Evolutionary conservation across 345 rosid species (phyloP).

Genomic region (Eutrema japonicum): DNA sequence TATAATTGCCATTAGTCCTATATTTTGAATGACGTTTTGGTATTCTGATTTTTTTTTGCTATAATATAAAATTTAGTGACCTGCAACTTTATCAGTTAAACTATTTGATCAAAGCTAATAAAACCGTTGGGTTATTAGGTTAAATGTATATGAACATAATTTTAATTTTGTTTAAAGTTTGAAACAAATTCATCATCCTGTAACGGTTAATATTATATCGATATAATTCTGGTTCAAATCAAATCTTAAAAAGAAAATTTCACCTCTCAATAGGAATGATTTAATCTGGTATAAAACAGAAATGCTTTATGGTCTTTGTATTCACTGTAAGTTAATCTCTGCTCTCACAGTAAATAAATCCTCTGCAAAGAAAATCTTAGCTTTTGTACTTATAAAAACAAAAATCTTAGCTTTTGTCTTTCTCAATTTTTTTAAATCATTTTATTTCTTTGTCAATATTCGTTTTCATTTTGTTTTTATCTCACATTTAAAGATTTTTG

Average conservation of each 20-base stretch:
- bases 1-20: not conserved
- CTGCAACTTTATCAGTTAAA: not conserved
- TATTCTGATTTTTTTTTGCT: not conserved
- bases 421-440: not conserved
- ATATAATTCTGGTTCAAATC: not conserved
- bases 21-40: not conserved
- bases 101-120: conserved; percentile 4
- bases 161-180: not conserved
- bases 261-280: not conserved
- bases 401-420: not conserved
- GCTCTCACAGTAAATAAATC: too few species aligned
- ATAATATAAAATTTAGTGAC: not conserved
- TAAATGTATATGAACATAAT: conserved; percentile 11
- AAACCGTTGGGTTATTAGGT: conserved; percentile 15
- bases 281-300: not conserved
- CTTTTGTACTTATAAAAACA: not conserved
- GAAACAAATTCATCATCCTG: not conserved
- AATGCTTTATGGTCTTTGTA: not conserved
- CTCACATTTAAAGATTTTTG: not conserved
- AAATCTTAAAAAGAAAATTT: not conserved
- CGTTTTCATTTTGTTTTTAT: not conserved
- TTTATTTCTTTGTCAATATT: not conserved
- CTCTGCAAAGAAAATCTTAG: too few species aligned
- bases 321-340: not conserved
- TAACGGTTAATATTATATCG: not conserved